Evolutionary conservation across 1,139 yeast species (phyloP), one percentile per base, ranked within the genome.

Genomic region (Pichia sp.): DNA sequence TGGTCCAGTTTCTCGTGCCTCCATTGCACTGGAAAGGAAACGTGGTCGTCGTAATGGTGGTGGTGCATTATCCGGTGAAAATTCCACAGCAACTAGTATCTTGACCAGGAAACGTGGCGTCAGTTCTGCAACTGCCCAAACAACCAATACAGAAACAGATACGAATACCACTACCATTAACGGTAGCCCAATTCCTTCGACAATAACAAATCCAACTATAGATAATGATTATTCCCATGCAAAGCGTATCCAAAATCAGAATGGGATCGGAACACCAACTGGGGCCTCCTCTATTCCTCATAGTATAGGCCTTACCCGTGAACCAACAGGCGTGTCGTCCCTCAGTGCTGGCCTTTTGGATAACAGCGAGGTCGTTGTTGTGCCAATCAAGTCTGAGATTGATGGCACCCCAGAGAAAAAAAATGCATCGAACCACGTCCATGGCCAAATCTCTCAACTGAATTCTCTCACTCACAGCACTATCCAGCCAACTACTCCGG

Each of bases 1-100:
- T 19, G 77, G 79, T 5, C 85, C 89, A 3, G 69, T 78, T 7
- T 74, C 83, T 11, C 73, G 90, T 58, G 69, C 76, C 7, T 62
- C 62, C 6, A 61, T 73, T 49, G 72, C 74, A 11, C 68, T 72
- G 42, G 75, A 73, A 66, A 75, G 58, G 64, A 69, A 60, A 53
- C 66, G 62, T 45, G 60, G 57, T 36, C 61, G 58, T 13, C 52
- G 56, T 46, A 34, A 6, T 46, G 41, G 26, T 16, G 32, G 31
- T 45, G 53, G 61, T 42, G 51, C 57, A 8, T 49, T 40, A 13
- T 48, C 58, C 31, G 53, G 53, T 32, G 49, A 49, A 13, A 40
- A 36, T 11, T 56, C 57, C 29, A 47, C 59, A 8, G 45, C 50
- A 23, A 42, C 59, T 7, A 57, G 60, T 54, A 49, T 53, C 10